Percentiles rank a stretch among this genome's conserved stretches.
Evolutionary conservation across 2,329 filamentous ascomycete species (phyloP).

Genomic region (Alternaria incomplexa): DNA sequence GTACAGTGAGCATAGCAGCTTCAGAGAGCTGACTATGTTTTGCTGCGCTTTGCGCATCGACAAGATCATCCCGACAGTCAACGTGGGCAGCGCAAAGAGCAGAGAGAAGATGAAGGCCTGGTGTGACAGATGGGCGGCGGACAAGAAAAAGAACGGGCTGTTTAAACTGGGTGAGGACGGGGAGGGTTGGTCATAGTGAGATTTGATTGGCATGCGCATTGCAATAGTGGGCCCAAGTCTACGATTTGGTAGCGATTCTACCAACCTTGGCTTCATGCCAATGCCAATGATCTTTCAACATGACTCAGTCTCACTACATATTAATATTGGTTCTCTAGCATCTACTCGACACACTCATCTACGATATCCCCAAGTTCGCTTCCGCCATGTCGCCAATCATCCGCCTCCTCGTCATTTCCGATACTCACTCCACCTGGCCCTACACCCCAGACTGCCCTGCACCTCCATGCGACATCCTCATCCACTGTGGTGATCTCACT

Average conservation of each 20-base stretch:
- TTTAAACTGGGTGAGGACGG: conserved; percentile 49
- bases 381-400: neutral
- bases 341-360: neutral
- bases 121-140: conserved; percentile 68
- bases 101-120: conserved; percentile 71
- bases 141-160: conserved; percentile 67
- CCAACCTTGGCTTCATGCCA: neutral
- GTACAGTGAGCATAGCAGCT: conserved; percentile 95
- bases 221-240: neutral
- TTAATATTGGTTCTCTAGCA: neutral
- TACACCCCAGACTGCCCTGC: neutral
- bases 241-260: neutral
- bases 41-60: conserved; percentile 86
- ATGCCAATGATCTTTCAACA: neutral
- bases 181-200: conserved; percentile 6
- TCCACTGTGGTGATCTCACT: neutral
- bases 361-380: too few relatives aligned
- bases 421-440: neutral
- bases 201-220: neutral
- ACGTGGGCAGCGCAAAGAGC: conserved; percentile 70
- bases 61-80: conserved; percentile 91
- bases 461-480: neutral
- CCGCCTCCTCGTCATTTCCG: neutral
- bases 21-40: conserved; percentile 93
- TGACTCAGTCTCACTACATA: neutral